These are phyloP conservation scores for Volvariella surrecta DNA, from an alignment of 1,284 basidiomycete species.

Conservation along the genomic window DNA sequence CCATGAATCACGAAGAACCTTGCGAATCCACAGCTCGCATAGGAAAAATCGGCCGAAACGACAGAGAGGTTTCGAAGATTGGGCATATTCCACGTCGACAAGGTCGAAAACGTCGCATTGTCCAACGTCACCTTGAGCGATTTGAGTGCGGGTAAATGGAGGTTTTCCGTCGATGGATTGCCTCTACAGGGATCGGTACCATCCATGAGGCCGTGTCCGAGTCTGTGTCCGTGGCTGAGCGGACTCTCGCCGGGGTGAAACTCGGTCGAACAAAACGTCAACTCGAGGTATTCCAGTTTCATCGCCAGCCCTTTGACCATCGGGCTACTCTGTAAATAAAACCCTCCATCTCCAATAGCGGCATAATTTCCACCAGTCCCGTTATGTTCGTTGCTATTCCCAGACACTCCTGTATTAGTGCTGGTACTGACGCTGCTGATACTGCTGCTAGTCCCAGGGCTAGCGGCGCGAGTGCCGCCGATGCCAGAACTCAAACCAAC, in stretches of 20 bases:
- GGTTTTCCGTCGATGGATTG: constrained; percentile 9
- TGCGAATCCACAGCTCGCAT: constrained; percentile 52
- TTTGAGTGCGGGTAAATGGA: constrained; percentile 43
- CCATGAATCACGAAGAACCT: constrained; percentile 62
- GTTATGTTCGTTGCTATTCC: too few species aligned
- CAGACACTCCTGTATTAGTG: too few species aligned
- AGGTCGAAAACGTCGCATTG: constrained; percentile 57
- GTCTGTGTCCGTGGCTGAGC: constrained; percentile 2
- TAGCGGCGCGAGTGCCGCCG: too few species aligned
- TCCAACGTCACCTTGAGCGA: constrained; percentile 64
- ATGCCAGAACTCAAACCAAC: too few species aligned
- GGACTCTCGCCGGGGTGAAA: constrained; percentile 18
- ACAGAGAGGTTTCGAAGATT: constrained; percentile 52
- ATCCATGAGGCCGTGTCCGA: background rate
- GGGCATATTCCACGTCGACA: constrained; percentile 54
- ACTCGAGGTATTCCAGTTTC: constrained; percentile 51
- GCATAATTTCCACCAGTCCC: too few species aligned
- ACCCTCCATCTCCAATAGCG: too few species aligned
- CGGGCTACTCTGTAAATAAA: constrained; percentile 46
- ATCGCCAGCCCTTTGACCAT: constrained; percentile 40
- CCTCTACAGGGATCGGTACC: constrained; percentile 1
- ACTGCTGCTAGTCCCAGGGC: too few species aligned
- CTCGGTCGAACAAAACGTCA: constrained; percentile 26
- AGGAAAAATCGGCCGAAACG: constrained; percentile 58
- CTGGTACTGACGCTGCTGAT: too few species aligned